Evolutionary conservation across 805 yeast genomes (phyloP), one percentile per base, ranked within the genome.

Genomic region (Isabelozyma gotoi): DNA sequence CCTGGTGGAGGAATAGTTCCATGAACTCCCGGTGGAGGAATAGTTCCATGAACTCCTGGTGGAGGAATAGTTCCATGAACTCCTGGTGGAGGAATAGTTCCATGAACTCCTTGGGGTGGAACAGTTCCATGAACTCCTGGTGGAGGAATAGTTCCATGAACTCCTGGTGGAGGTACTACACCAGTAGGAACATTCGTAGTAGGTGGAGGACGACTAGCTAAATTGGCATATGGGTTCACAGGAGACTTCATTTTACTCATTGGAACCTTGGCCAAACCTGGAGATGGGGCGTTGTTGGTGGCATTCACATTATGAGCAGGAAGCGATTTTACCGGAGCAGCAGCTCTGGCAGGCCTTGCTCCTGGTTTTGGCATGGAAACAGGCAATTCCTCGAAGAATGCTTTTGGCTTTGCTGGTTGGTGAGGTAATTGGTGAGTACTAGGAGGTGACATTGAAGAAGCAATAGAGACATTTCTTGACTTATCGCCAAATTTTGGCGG

Each of bases 341-440:
- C 62, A 10, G 68, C 60, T 39, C 66, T 57, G 1, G 63, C 63
- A n/a, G 63, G 57, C 21, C 53, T 49, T 3, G 57, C 53, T n/a
- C 42, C 45, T 6, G 58, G 51, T 24, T 50, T 56, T 1, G 70
- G 67, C 41, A 74, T 50, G 1, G 58, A 48, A 20, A 64, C 56
- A 3, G 87, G 87, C 32, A 80, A 57, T 42, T 82, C 88, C 42
- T 79, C 84, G 54, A 80, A 82, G 53, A 83, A 80, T 7, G 79
- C 62, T 53, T 76, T 73, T n/a, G 57, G 46, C 4, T 47, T 42
- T 3, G 49, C 39, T 16, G 45, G 20, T 21, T 52, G 51, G 4
- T 24, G 29, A n/a, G 6, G 29, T n/a, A 24, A 24, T 24, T 10
- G 12, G 12, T 24, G 29, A 14, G 50, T 21, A 7, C 49, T 48